A percentile compares a stretch with the other conserved stretches of the same genome.
These are phyloP conservation scores for Beauveria asiatica DNA, from an alignment of 2,329 filamentous ascomycete species.

Conservation along the genomic window DNA sequence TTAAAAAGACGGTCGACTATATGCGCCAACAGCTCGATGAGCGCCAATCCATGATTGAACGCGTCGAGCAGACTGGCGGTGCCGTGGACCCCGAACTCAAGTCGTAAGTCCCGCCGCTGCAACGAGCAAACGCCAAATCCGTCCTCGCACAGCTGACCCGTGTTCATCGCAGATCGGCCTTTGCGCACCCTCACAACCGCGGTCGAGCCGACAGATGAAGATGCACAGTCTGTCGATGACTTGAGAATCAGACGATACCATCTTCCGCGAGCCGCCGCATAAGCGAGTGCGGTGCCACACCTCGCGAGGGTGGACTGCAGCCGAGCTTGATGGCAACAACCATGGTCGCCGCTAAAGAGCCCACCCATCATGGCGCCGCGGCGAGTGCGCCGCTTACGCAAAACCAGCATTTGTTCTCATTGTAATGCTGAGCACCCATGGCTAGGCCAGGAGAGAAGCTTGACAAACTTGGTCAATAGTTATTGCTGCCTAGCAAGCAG, in stretches of 20 bases:
- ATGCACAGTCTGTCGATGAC: background rate
- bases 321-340: background rate
- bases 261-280: background rate
- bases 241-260: background rate
- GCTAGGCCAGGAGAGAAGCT: background rate
- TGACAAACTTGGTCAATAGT: background rate
- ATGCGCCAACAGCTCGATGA: conserved; percentile 53
- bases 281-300: background rate
- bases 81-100: conserved; percentile 41
- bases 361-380: background rate
- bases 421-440: background rate
- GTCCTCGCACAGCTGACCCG: background rate
- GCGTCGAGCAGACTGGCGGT: conserved; percentile 51
- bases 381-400: background rate
- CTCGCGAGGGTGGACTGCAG: background rate
- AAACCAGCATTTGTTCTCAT: background rate
- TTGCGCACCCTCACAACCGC: conserved; percentile 8
- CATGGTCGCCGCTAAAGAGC: background rate
- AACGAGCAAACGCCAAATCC: no score
- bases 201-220: conserved; percentile 8
- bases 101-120: conserved; percentile 24
- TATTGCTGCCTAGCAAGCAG: background rate
- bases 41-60: conserved; percentile 47
- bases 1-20: conserved; percentile 60
- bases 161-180: background rate